Evolutionary conservation across 257 asterid species (phyloP).

Genomic region (Plantago major): DNA sequence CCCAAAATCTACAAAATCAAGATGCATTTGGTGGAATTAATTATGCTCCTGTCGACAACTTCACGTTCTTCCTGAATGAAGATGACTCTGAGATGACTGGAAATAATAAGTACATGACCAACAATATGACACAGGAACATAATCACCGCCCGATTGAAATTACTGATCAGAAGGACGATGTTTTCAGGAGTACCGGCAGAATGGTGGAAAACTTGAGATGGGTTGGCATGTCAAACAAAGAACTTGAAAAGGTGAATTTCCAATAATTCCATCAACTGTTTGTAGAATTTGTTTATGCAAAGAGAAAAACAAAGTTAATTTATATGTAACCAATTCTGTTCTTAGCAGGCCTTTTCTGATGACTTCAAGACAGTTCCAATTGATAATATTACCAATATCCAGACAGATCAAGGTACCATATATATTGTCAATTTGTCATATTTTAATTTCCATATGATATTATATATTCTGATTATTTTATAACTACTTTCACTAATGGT

Average conservation of each 20-base stretch:
- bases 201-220: constrained; percentile 63
- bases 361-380: constrained; percentile 47
- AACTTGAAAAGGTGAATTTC: constrained; percentile 43
- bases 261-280: neutral
- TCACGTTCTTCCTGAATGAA: constrained; percentile 53
- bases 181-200: constrained; percentile 35
- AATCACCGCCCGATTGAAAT: constrained; percentile 38
- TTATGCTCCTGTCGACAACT: constrained; percentile 42
- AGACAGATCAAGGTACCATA: constrained; percentile 39
- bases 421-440: too few species aligned
- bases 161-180: constrained; percentile 38
- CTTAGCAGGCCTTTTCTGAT: constrained; percentile 36
- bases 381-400: constrained; percentile 29
- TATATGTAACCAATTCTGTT: neutral
- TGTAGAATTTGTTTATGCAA: neutral
- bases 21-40: constrained; percentile 35
- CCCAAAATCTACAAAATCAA: constrained; percentile 63
- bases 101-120: constrained; percentile 27
- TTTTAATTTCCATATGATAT: neutral
- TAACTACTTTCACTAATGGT: too few species aligned
- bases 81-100: constrained; percentile 26
- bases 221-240: constrained; percentile 55
- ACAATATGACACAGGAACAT: constrained; percentile 32
- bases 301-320: neutral
- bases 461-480: too few species aligned